Evolutionary conservation across 768 basidiomycete genomes (phyloP).

Genomic region (Tulasnella sp.): DNA sequence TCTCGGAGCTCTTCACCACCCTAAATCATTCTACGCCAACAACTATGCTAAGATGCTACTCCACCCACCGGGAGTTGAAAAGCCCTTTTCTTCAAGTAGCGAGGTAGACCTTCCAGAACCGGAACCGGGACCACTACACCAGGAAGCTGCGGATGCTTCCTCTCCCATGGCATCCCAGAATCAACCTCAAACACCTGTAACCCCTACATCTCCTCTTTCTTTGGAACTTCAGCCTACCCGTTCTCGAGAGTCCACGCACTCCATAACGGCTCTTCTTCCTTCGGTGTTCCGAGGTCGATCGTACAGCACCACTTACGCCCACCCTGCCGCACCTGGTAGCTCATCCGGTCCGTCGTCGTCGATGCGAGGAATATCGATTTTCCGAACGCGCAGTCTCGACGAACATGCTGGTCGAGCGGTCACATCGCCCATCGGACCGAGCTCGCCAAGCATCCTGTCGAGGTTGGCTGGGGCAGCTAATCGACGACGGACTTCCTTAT

Average conservation of each 20-base stretch:
- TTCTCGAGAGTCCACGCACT: slow-evolving; percentile 5
- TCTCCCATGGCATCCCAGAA: background rate
- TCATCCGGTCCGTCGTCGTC: background rate
- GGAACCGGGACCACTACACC: background rate
- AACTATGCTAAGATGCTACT: slow-evolving; percentile 55
- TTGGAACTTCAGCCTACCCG: background rate
- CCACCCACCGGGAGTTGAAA: slow-evolving; percentile 45
- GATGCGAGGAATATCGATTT: background rate
- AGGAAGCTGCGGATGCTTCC: background rate
- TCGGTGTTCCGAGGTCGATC: background rate
- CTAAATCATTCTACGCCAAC: slow-evolving; percentile 47
- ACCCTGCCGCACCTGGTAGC: background rate
- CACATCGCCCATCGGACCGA: background rate
- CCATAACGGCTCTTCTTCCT: background rate
- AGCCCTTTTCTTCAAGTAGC: background rate
- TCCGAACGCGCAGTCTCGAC: slow-evolving; percentile 6
- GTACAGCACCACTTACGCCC: background rate
- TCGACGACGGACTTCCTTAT: background rate
- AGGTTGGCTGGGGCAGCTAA: background rate
- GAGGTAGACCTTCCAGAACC: background rate
- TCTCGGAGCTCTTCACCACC: slow-evolving; percentile 49
- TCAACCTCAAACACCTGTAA: background rate
- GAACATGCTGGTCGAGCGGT: background rate
- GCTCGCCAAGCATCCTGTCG: background rate
- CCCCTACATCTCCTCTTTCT: background rate